Conservation (phyloP, 2,329 filamentous ascomycete genomes). For the Tricladium varicosporioides region DNA sequence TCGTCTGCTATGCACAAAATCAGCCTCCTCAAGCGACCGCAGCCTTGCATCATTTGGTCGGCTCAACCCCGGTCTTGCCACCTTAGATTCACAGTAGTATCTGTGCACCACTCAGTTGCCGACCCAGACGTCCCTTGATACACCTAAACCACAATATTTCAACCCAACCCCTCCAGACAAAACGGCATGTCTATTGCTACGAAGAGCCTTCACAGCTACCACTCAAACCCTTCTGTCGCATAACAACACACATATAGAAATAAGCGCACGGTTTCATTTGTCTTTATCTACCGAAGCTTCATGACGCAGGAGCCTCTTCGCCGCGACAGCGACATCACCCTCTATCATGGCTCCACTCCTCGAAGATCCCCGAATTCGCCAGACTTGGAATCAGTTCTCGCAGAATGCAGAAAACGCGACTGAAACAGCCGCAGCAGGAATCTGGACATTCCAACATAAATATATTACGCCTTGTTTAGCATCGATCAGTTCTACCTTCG, state of each 20-base stretch:
- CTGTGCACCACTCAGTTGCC: neutral
- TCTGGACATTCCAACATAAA: conserved; percentile 84
- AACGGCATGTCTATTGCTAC: conserved; percentile 3
- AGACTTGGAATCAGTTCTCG: conserved; percentile 89
- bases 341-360: conserved; percentile 44
- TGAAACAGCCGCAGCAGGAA: conserved; percentile 83
- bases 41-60: neutral
- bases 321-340: neutral
- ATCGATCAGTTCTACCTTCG: conserved; percentile 63
- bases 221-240: neutral
- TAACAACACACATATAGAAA: neutral
- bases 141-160: neutral
- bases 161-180: conserved; percentile 1
- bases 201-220: neutral
- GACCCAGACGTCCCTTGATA: neutral
- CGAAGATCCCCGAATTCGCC: conserved; percentile 84
- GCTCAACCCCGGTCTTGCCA: neutral
- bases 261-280: neutral
- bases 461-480: conserved; percentile 82
- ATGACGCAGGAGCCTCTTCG: neutral
- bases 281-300: neutral
- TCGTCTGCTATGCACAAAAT: neutral
- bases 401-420: conserved; percentile 89
- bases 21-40: neutral
- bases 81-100: neutral